phyloP scores from a whole-genome alignment of 306 rosid genomes.

The Castanospermum australe region DNA sequence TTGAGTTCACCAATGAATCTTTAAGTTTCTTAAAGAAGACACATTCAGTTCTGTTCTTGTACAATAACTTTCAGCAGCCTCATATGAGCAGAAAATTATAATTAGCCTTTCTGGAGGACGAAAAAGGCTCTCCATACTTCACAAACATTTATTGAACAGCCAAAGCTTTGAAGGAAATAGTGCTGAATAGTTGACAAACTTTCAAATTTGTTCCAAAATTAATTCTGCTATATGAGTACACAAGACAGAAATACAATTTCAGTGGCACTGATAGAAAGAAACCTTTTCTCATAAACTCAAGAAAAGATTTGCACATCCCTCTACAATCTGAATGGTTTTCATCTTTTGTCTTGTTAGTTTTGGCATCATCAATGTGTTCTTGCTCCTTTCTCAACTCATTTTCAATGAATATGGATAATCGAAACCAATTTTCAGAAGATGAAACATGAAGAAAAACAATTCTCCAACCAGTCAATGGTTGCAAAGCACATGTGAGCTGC shows the following conservation, averaged over 20 bases:
- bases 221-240: conserved; percentile 54
- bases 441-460: conserved; percentile 53
- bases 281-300: conserved; percentile 52
- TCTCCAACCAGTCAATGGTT: conserved; percentile 54
- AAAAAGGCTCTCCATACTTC: conserved; percentile 43
- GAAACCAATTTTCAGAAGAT: conserved; percentile 65
- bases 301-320: conserved; percentile 42
- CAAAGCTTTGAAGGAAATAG: conserved; percentile 40
- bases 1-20: conserved; percentile 39
- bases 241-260: conserved; percentile 38
- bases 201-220: conserved; percentile 33
- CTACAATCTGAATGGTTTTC: conserved; percentile 14
- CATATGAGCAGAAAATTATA: conserved; percentile 7
- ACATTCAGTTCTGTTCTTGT: conserved; percentile 44
- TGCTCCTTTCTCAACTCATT: conserved; percentile 36
- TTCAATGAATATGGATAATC: conserved; percentile 50
- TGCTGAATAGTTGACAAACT: background rate
- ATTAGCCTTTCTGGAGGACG: background rate
- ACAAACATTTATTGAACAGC: conserved; percentile 32
- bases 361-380: background rate
- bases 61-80: conserved; percentile 9
- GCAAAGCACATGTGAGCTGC: conserved; percentile 47
- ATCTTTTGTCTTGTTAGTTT: conserved; percentile 3
- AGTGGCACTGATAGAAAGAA: conserved; percentile 33
- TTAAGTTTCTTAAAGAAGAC: conserved; percentile 41